Conservation (phyloP, 1,284 basidiomycete species). For the Fomitopsis schrenkii region DNA sequence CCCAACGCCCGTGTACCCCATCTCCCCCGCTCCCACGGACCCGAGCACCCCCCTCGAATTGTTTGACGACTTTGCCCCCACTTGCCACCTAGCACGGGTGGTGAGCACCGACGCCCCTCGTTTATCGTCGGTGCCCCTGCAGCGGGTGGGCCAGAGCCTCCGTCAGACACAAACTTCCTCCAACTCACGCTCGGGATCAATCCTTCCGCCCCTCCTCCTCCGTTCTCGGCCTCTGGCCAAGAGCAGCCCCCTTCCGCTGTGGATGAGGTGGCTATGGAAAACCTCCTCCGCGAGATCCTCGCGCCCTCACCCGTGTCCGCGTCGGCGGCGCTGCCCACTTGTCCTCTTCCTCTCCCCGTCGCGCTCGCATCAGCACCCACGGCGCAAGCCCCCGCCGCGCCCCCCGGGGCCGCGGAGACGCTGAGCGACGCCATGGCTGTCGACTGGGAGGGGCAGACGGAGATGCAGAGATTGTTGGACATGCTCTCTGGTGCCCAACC, state of each 20-base stretch:
- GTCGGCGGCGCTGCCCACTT: constrained; percentile 29
- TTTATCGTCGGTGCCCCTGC: constrained; percentile 70
- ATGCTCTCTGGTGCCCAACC: constrained; percentile 39
- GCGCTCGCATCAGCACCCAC: constrained; percentile 8
- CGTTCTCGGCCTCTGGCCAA: constrained; percentile 15
- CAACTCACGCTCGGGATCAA: constrained; percentile 27
- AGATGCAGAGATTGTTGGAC: constrained; percentile 61
- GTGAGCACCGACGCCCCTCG: constrained; percentile 62
- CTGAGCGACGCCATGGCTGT: constrained; percentile 19
- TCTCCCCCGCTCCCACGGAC: constrained; percentile 49
- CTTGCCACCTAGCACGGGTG: constrained; percentile 95
- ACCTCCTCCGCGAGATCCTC: constrained; percentile 64
- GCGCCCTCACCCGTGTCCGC: constrained; percentile 44
- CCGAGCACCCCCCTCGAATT: constrained; percentile 27
- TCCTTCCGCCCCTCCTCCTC: constrained; percentile 8
- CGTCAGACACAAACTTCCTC: constrained; percentile 22
- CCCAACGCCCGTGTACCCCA: constrained; percentile 32
- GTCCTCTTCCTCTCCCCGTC: constrained; percentile 9
- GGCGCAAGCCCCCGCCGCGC: constrained; percentile 12
- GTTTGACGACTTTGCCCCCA: constrained; percentile 49
- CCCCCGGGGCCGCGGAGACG: constrained; percentile 21
- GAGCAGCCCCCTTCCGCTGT: constrained; percentile 25
- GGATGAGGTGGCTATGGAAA: constrained; percentile 59
- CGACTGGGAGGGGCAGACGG: constrained; percentile 43
- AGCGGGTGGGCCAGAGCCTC: constrained; percentile 69